Percentiles rank a stretch among this genome's conserved stretches.
Conservation (phyloP, 306 rosid genomes). For the Casuarina glauca region DNA sequence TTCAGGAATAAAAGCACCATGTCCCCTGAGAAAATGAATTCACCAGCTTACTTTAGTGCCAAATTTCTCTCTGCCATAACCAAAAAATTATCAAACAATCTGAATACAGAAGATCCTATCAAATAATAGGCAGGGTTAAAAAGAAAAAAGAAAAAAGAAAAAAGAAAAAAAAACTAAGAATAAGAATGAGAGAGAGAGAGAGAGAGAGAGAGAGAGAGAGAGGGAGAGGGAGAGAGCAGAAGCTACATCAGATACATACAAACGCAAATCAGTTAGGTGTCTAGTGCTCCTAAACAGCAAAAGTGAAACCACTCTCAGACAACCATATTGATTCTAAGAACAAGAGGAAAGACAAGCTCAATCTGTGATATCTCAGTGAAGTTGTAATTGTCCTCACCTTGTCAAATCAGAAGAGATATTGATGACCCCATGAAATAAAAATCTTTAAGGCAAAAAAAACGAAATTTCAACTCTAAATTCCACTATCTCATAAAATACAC, state of each 20-base stretch:
- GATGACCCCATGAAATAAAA: neutral
- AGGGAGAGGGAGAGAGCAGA: neutral
- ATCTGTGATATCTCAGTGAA: neutral
- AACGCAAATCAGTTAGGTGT: neutral
- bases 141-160: neutral
- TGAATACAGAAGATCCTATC: conserved; percentile 1
- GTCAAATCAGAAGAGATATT: neutral
- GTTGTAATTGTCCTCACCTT: neutral
- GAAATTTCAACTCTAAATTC: neutral
- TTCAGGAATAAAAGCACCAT: conserved; percentile 9
- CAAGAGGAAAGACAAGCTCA: neutral
- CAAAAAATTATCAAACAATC: neutral
- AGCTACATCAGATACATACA: neutral
- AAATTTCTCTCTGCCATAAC: neutral
- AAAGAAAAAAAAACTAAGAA: neutral
- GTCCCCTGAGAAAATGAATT: conserved; percentile 15
- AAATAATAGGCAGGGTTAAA: neutral
- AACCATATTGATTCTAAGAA: neutral
- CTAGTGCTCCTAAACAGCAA: neutral
- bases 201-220: too few relatives aligned
- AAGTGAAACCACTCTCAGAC: neutral
- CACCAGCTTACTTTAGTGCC: conserved; percentile 4
- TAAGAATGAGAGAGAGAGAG: too few relatives aligned
- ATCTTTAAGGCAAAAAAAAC: neutral
- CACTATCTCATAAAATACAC: neutral